Conservation (phyloP, 2,329 filamentous ascomycete genomes). For the Fusarium kyushuense region DNA sequence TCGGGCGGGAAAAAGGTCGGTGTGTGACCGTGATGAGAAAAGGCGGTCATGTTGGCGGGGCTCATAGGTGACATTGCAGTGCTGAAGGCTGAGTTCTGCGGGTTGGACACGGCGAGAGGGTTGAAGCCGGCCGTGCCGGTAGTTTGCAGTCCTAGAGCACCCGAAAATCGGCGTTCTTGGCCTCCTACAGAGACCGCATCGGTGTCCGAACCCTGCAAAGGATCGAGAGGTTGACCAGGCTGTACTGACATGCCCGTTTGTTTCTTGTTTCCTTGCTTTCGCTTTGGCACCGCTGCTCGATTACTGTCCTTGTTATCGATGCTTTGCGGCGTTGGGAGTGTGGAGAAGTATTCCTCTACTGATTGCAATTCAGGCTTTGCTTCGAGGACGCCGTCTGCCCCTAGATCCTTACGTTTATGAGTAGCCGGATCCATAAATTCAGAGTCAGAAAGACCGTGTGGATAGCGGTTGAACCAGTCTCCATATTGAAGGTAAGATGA, state of each 20-base stretch:
- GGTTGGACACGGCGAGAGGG: slow-evolving; percentile 56
- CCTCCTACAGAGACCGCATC: slow-evolving; percentile 28
- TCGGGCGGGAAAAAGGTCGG: slow-evolving; percentile 63
- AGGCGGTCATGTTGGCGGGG: slow-evolving; percentile 59
- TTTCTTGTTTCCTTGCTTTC: slow-evolving; percentile 56
- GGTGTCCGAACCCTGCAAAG: slow-evolving; percentile 33
- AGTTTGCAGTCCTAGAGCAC: slow-evolving; percentile 56
- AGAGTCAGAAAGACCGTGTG: slow-evolving; percentile 85
- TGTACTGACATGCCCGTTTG: slow-evolving; percentile 26
- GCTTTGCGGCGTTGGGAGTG: slow-evolving; percentile 71
- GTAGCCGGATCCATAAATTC: slow-evolving; percentile 83
- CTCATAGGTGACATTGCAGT: slow-evolving; percentile 66
- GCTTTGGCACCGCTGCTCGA: slow-evolving; percentile 48
- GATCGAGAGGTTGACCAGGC: slow-evolving; percentile 40
- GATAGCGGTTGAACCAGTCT: slow-evolving; percentile 97
- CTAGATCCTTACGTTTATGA: slow-evolving; percentile 77
- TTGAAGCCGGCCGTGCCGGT: slow-evolving; percentile 57
- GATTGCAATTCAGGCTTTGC: slow-evolving; percentile 92
- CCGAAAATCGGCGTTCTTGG: slow-evolving; percentile 57
- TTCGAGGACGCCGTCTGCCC: slow-evolving; percentile 88
- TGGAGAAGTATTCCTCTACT: slow-evolving; percentile 93
- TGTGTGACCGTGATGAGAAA: slow-evolving; percentile 54
- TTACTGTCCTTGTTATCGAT: slow-evolving; percentile 54
- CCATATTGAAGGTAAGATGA: slow-evolving; percentile 90
- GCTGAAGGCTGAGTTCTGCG: slow-evolving; percentile 59